phyloP scores from a whole-genome alignment of 768 basidiomycete genomes.

The Phallus indusiatus region DNA sequence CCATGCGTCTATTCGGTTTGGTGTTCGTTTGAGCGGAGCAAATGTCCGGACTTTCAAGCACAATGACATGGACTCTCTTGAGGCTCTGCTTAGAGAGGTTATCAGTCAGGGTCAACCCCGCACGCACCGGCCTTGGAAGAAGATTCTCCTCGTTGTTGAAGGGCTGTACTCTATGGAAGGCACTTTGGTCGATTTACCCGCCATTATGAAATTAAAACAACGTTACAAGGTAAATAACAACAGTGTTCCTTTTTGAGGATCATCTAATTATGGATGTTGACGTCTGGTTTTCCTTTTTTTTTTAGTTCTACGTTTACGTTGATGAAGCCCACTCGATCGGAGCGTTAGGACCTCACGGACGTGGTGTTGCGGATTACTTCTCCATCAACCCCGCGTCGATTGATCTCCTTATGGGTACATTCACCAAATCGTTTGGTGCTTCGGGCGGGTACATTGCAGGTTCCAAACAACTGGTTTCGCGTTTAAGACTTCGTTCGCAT shows the following conservation, averaged over 20 bases:
- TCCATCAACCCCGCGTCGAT: conserved; percentile 68
- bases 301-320: conserved; percentile 87
- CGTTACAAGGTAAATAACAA: conserved; percentile 77
- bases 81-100: conserved; percentile 72
- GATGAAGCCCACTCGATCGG: conserved; percentile 99
- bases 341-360: conserved; percentile 87
- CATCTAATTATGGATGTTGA: not conserved
- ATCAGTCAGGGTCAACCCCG: conserved; percentile 97
- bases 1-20: conserved; percentile 91
- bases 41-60: conserved; percentile 93
- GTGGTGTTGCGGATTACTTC: conserved; percentile 94
- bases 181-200: conserved; percentile 80
- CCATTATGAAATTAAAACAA: conserved; percentile 75
- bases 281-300: not conserved
- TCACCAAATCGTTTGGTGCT: conserved; percentile 91
- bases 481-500: conserved; percentile 73
- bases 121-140: conserved; percentile 99
- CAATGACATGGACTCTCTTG: conserved; percentile 82
- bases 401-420: conserved; percentile 97
- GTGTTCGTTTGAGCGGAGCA: conserved; percentile 81
- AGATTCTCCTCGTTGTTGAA: conserved; percentile 90
- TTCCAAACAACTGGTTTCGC: conserved; percentile 67
- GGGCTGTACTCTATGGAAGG: conserved; percentile 99
- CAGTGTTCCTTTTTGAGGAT: not conserved
- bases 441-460: conserved; percentile 94